Conservation (phyloP, 2,329 filamentous ascomycete species). For the Cladosporium sp. region DNA sequence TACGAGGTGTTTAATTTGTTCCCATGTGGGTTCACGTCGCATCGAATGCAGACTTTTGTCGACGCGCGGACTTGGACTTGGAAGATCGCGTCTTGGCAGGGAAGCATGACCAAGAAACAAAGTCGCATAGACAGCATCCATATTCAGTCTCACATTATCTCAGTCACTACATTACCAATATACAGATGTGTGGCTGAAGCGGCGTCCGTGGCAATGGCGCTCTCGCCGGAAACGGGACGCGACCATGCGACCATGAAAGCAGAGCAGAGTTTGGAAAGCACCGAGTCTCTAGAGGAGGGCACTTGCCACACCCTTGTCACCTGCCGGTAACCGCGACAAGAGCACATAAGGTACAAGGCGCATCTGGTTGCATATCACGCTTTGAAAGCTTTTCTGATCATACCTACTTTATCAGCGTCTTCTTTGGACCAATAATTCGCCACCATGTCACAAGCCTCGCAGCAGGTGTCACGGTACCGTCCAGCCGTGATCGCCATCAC, state of each 20-base stretch:
- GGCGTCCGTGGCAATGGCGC: background rate
- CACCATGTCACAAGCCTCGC: slow-evolving; percentile 14
- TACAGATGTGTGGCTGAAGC: background rate
- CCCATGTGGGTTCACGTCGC: background rate
- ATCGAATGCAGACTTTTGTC: background rate
- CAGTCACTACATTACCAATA: background rate
- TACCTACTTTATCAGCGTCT: background rate
- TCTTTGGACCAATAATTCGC: background rate
- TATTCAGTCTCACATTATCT: background rate
- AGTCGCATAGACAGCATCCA: background rate
- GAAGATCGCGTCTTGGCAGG: background rate
- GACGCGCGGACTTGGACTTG: background rate
- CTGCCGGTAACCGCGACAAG: background rate
- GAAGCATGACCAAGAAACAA: background rate
- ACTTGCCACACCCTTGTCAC: background rate
- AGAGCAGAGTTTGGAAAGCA: slow-evolving; percentile 1
- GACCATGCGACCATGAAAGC: slow-evolving; percentile 3
- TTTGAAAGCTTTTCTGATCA: background rate
- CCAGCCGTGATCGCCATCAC: slow-evolving; percentile 59
- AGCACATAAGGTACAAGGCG: background rate
- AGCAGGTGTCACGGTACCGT: slow-evolving; percentile 37
- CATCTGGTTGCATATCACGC: background rate
- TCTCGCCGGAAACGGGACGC: background rate
- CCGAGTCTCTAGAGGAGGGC: background rate
- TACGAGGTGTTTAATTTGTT: background rate